Evolutionary conservation across 352 stramenopile genomes (phyloP).

Genomic region (Plasmopara viticola): DNA sequence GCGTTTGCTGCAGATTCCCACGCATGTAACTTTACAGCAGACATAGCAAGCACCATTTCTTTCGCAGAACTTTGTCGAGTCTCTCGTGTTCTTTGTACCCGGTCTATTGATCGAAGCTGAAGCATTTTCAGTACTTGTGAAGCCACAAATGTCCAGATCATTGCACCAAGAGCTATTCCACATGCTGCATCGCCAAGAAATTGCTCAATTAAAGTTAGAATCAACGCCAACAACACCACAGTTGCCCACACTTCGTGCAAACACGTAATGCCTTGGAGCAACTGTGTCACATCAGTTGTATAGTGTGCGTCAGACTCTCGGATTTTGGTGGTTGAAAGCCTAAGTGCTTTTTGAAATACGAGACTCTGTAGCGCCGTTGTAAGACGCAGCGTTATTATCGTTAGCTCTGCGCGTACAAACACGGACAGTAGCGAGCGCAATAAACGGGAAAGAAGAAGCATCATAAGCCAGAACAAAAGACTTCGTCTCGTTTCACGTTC

Average conservation of each 20-base stretch:
- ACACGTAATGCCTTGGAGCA: slow-evolving; percentile 54
- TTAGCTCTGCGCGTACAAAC: slow-evolving; percentile 56
- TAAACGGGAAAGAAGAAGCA: slow-evolving; percentile 54
- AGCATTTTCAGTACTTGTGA: slow-evolving; percentile 43
- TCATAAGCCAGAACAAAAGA: slow-evolving; percentile 52
- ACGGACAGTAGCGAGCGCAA: slow-evolving; percentile 57
- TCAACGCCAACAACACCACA: slow-evolving; percentile 43
- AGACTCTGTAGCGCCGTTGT: slow-evolving; percentile 62
- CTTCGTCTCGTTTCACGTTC: slow-evolving; percentile 7
- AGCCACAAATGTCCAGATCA: slow-evolving; percentile 29
- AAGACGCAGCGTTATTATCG: slow-evolving; percentile 57
- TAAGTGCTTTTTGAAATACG: slow-evolving; percentile 67
- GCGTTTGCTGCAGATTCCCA: slow-evolving; percentile 66
- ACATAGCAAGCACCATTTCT: slow-evolving; percentile 75
- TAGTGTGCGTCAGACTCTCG: slow-evolving; percentile 53
- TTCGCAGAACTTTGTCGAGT: slow-evolving; percentile 55
- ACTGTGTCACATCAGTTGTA: slow-evolving; percentile 48
- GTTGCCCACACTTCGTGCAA: slow-evolving; percentile 63
- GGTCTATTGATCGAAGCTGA: slow-evolving; percentile 30
- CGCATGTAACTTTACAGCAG: slow-evolving; percentile 94
- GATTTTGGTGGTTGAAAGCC: slow-evolving; percentile 27
- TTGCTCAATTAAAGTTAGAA: neutral
- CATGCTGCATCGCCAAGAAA: slow-evolving; percentile 42
- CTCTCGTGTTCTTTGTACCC: slow-evolving; percentile 50
- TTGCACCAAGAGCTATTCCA: slow-evolving; percentile 27